Evolutionary conservation across 805 yeast genomes (phyloP), one percentile per base, ranked within the genome.

Genomic region (Candida methanosorbosa): DNA sequence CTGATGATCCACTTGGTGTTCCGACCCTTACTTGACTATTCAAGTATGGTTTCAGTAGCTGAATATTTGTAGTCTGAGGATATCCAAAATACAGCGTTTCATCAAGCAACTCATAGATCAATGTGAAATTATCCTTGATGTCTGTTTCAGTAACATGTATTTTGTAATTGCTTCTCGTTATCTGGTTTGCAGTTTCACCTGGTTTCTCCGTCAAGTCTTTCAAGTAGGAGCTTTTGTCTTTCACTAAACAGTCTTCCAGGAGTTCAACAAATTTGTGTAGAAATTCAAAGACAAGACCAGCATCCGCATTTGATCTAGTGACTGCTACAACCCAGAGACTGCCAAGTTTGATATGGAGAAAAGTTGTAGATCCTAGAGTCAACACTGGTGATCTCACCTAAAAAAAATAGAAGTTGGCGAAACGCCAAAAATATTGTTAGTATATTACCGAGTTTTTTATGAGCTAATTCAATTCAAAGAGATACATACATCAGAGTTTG

Each of bases 351-450:
- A 84, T 78, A 50, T 86, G 88, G 35, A 86, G 68, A 52, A 90
- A 92, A 0, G 95, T 81, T 0, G 97, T 92, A 0, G 95, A 84
- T 1, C 97, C 97, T 29, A 92, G 60, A 0, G 97, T 92, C 29
- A 90, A 61, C 1, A 82, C 68, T 0, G 92, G 90, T 0, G 85
- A 72, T 41, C 78, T 61, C n/a, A 66, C 61, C 54, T 59, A 30
- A 21, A 22, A 16, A 21, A 21, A 21, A 11, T n/a, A n/a, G n/a
- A n/a, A n/a, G n/a, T n/a, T n/a, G n/a, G n/a, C n/a, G n/a, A n/a
- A n/a, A n/a, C n/a, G n/a, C n/a, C n/a, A n/a, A n/a, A n/a, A n/a
- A n/a, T n/a, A n/a, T n/a, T n/a, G n/a, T n/a, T n/a, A n/a, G n/a
- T n/a, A n/a, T n/a, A n/a, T n/a, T n/a, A n/a, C n/a, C n/a, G n/a